Evolutionary conservation across 352 stramenopile genomes (phyloP).

Genomic region (Phytophthora aleatoria): DNA sequence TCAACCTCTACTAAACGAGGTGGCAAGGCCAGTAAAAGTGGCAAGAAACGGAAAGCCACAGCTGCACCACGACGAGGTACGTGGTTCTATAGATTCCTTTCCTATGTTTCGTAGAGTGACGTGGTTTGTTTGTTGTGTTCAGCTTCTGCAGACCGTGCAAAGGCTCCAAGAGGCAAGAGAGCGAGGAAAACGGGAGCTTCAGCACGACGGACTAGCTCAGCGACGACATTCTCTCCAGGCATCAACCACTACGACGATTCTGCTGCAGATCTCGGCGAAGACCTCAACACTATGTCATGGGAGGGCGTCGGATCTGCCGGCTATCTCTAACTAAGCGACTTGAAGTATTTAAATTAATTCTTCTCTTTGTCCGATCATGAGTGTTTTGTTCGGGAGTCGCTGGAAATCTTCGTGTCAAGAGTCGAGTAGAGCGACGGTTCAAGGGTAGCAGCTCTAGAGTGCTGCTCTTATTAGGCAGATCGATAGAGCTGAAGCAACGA

Average conservation of each 20-base stretch:
- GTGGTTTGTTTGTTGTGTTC: conserved; percentile 3
- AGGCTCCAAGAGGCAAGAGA: conserved; percentile 33
- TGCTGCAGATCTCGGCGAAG: conserved; percentile 50
- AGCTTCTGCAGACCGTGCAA: conserved; percentile 22
- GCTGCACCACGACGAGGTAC: conserved; percentile 36
- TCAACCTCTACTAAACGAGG: conserved; percentile 1
- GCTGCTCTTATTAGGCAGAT: conserved; percentile 8
- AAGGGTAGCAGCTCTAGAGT: background rate
- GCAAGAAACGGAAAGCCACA: conserved; percentile 36
- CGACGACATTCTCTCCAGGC: conserved; percentile 22
- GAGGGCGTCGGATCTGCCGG: conserved; percentile 69
- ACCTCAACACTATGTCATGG: conserved; percentile 72
- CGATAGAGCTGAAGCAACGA: conserved; percentile 20
- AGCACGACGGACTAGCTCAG: conserved; percentile 42
- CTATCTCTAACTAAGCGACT: conserved; percentile 51
- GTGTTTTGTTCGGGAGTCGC: conserved; percentile 11
- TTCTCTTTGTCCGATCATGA: background rate
- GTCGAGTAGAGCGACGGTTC: conserved; percentile 29
- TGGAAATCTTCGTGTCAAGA: conserved; percentile 26
- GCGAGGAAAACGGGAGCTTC: conserved; percentile 24
- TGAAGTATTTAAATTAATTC: no score
- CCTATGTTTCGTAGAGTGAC: background rate
- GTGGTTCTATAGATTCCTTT: background rate
- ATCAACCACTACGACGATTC: conserved; percentile 73
- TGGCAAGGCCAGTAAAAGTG: conserved; percentile 21